Base-by-base conservation (phyloP, 768 basidiomycete species). In the Termitomyces sp. region DNA sequence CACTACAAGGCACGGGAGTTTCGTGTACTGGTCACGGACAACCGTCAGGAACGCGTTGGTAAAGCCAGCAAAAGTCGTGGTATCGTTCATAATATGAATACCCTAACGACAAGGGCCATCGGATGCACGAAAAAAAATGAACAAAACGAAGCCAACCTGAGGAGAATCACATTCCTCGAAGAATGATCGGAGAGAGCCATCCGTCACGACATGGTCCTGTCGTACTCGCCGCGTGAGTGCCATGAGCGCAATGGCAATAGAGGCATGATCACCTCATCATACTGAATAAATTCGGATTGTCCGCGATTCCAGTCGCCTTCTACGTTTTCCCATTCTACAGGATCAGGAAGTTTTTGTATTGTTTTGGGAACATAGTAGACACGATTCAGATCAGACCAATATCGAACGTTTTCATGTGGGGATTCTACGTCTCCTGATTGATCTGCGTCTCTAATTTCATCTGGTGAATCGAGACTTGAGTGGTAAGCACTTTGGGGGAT, bases 151-250 rank as follows among this genome's bases (percentile, higher is more conserved):
- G 11, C 50, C 53, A 60, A 88, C 89, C 81, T 91, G 90, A 14
- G 86, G 74, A 51, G 79, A 79, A 65, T 91, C 80, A 64, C 88
- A 89, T 61, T 90, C 89, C 65, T 93, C 90, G 5, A 88, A 76
- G 54, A 88, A 80, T 16, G 77, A 71, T 17, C 90, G 79, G 51
- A 91, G 73, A 12, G 83, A 75, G 5, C 79, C 83, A 42, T 91
- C 89, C 81, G 89, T 84, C 47, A 91, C 63, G 49, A 79, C 79
- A n/a, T 70, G 70, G 43, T 83, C 79, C 89, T 91, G 55, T 30
- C 27, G 40, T 7, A 21, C 34, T 34, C 19, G 21, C 23, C 53
- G 8, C 28, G 42, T 52, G 32, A 23, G 45, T 53, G 16, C 52
- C 23, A 39, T 34, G 27, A 54, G 30, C 27, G 32, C 19, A 49